phyloP scores from a whole-genome alignment of 371 early-diverging fungal genomes.

The Actinomortierella wolfii region DNA sequence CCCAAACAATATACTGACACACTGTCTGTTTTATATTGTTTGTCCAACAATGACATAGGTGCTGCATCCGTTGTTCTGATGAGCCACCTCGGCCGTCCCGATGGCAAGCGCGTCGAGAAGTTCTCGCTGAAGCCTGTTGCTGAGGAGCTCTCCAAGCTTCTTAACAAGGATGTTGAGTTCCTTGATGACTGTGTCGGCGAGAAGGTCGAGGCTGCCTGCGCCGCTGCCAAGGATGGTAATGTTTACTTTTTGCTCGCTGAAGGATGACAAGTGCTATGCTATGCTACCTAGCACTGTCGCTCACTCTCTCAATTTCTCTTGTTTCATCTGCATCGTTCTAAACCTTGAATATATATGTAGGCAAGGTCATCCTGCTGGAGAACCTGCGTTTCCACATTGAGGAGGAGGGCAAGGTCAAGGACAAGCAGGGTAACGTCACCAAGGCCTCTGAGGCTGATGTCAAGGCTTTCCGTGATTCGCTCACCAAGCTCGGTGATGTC shows the following conservation, averaged over 20 bases:
- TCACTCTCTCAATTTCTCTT: not conserved
- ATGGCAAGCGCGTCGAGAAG: slow-evolving; percentile 87
- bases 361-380: slow-evolving; percentile 93
- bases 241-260: not conserved
- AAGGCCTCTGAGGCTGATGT: slow-evolving; percentile 88
- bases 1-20: not conserved
- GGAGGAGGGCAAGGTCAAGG: slow-evolving; percentile 97
- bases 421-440: slow-evolving; percentile 77
- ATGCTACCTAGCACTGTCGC: not conserved
- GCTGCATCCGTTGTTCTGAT: slow-evolving; percentile 93
- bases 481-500: slow-evolving; percentile 94
- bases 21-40: slow-evolving; percentile 2
- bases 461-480: slow-evolving; percentile 86
- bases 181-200: slow-evolving; percentile 93
- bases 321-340: not conserved
- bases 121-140: slow-evolving; percentile 95
- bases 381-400: slow-evolving; percentile 98
- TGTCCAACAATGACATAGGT: slow-evolving; percentile 46
- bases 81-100: slow-evolving; percentile 99
- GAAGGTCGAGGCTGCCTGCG: slow-evolving; percentile 85
- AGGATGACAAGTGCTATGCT: not conserved
- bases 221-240: slow-evolving; percentile 70
- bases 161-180: slow-evolving; percentile 88
- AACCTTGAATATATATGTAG: slow-evolving; percentile 16
- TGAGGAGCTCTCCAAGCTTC: slow-evolving; percentile 82